A percentile compares a stretch with the other conserved stretches of the same genome.
Conservation (phyloP, 148 eudicot species). For the Rhododendron molle region DNA sequence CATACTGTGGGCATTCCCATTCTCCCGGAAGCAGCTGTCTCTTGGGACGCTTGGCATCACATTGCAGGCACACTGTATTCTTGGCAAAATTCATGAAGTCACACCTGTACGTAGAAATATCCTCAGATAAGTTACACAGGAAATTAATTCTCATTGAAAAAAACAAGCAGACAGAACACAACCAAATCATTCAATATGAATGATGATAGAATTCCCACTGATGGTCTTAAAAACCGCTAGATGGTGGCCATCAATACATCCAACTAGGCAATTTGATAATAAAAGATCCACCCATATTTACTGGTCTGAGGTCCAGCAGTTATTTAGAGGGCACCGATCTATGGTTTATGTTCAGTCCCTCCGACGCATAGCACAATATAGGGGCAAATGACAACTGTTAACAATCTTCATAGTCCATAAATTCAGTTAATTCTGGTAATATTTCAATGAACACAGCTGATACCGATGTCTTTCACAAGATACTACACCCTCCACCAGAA, state of each 20-base stretch:
- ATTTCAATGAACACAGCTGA: background rate
- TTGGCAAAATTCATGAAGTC: constrained; percentile 98
- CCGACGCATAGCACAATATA: background rate
- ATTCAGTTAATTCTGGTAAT: background rate
- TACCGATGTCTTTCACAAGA: background rate
- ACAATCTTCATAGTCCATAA: background rate
- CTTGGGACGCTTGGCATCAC: constrained; percentile 97
- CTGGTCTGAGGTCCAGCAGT: background rate
- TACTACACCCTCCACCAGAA: background rate
- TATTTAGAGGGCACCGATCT: background rate
- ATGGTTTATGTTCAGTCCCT: background rate
- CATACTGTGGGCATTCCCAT: constrained; percentile 99
- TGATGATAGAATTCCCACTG: background rate
- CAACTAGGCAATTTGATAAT: background rate
- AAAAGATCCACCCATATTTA: background rate
- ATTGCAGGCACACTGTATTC: constrained; percentile 84
- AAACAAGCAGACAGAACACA: background rate
- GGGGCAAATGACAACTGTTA: background rate
- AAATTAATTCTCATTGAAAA: background rate
- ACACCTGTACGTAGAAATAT: constrained; percentile 55
- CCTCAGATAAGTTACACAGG: constrained; percentile 12
- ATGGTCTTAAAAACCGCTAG: background rate
- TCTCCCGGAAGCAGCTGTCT: constrained; percentile 98
- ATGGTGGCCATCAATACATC: background rate
- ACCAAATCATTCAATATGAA: background rate